phyloP scores from a whole-genome alignment of 225 moss, liverwort and hornwort species.

The Takakia lepidozioides region DNA sequence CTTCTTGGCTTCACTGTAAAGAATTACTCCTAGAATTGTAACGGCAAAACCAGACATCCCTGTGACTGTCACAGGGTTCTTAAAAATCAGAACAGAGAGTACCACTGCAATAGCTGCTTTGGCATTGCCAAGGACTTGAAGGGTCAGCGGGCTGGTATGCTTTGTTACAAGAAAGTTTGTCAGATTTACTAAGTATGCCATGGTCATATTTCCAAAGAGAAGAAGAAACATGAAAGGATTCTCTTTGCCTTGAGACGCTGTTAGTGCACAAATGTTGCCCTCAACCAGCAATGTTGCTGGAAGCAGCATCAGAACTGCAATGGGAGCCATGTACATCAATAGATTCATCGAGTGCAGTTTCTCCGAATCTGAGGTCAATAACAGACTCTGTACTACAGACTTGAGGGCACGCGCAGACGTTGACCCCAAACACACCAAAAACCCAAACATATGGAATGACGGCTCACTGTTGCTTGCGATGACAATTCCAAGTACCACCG shows the following conservation, averaged over 20 bases:
- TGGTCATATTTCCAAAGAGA: slow-evolving; percentile 74
- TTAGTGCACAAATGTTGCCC: slow-evolving; percentile 81
- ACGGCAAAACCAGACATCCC: slow-evolving; percentile 89
- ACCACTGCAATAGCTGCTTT: slow-evolving; percentile 98
- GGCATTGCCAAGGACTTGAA: slow-evolving; percentile 95
- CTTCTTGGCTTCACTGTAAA: slow-evolving; percentile 98
- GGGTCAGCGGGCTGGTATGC: slow-evolving; percentile 87
- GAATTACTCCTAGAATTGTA: slow-evolving; percentile 84
- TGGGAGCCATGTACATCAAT: slow-evolving; percentile 92
- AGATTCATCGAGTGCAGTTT: slow-evolving; percentile 99
- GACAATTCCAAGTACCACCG: slow-evolving; percentile 87
- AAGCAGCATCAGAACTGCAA: slow-evolving; percentile 81
- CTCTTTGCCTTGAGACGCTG: slow-evolving; percentile 53
- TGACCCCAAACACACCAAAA: slow-evolving; percentile 81
- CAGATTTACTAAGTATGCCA: slow-evolving; percentile 97
- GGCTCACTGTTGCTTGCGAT: slow-evolving; percentile 98
- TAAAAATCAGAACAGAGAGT: slow-evolving; percentile 88
- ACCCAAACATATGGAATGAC: slow-evolving; percentile 88
- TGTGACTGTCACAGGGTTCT: slow-evolving; percentile 82
- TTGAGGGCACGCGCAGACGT: slow-evolving; percentile 93
- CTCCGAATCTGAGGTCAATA: slow-evolving; percentile 86
- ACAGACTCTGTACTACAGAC: slow-evolving; percentile 88
- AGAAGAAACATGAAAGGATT: slow-evolving; percentile 64
- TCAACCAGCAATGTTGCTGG: slow-evolving; percentile 80
- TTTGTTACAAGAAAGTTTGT: slow-evolving; percentile 98